These are phyloP conservation scores for Zalaria sp. DNA, from an alignment of 2,329 filamentous ascomycete species.

Conservation along the genomic window DNA sequence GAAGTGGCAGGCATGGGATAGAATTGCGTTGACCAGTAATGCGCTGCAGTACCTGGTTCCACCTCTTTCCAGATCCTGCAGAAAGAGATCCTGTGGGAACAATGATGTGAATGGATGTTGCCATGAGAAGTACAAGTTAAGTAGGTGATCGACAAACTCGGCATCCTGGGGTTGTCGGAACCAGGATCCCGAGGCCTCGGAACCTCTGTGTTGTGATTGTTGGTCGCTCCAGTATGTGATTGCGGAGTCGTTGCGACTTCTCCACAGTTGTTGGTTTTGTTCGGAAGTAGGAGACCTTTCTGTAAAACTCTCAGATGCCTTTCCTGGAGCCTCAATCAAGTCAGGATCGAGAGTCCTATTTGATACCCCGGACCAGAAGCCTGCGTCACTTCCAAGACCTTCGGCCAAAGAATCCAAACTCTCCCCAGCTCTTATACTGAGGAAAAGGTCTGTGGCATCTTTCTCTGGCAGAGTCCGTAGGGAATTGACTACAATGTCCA, in stretches of 20 bases:
- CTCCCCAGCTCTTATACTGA: conserved; percentile 23
- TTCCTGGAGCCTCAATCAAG: background rate
- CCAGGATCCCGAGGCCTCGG: conserved; percentile 10
- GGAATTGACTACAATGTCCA: conserved; percentile 27
- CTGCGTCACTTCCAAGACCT: conserved; percentile 1
- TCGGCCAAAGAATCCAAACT: conserved; percentile 5
- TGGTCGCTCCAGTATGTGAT: conserved; percentile 1
- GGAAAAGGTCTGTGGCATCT: conserved; percentile 27
- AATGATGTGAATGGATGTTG: conserved; percentile 63
- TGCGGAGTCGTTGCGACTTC: conserved; percentile 1
- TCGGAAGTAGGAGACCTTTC: too few relatives aligned
- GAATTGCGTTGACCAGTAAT: conserved; percentile 19
- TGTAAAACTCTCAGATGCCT: too few relatives aligned
- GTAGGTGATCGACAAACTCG: conserved; percentile 20
- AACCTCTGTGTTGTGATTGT: background rate
- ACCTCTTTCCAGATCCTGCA: conserved; percentile 49
- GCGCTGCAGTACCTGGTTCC: conserved; percentile 52
- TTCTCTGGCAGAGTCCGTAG: conserved; percentile 30
- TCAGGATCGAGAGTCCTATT: background rate
- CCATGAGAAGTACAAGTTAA: conserved; percentile 33
- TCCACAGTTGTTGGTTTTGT: background rate
- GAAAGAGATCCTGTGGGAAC: conserved; percentile 57
- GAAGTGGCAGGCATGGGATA: conserved; percentile 20
- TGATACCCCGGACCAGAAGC: too few relatives aligned
- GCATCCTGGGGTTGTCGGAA: conserved; percentile 17